phyloP scores from a whole-genome alignment of 176 grass and related monocot species.

The Saccharum officinarum region DNA sequence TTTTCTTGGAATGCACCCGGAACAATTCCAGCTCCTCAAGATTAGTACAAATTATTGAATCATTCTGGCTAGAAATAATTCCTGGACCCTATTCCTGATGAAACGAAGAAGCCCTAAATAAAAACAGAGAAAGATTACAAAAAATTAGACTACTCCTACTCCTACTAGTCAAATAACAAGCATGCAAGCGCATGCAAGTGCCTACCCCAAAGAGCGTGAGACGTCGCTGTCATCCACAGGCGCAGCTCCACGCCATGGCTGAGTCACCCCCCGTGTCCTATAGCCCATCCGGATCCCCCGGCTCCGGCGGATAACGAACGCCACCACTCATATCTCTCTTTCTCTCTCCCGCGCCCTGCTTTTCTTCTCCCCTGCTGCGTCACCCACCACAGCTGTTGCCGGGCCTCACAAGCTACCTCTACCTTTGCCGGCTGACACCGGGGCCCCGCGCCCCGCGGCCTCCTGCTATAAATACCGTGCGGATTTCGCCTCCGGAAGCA shows the following conservation, averaged over 20 bases:
- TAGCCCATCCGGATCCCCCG: not conserved
- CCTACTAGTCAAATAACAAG: no score
- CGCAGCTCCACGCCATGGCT: slow-evolving; percentile 58
- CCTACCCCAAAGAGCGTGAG: not conserved
- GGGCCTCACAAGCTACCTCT: not conserved
- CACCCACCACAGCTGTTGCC: not conserved
- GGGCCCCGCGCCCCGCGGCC: not conserved
- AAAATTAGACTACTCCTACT: no score
- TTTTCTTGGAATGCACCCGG: no score
- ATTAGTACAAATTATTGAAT: no score
- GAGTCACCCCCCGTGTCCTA: slow-evolving; percentile 31
- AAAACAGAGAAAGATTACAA: no score
- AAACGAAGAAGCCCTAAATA: no score
- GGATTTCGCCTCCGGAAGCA: not conserved
- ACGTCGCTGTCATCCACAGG: slow-evolving; percentile 29
- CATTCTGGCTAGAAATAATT: no score
- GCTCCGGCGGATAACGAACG: not conserved
- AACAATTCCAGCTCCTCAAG: no score
- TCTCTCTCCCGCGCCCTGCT: not conserved
- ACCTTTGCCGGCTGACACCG: not conserved
- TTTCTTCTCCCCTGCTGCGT: not conserved
- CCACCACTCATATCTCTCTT: not conserved
- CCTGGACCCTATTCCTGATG: no score
- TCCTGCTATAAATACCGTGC: slow-evolving; percentile 32
- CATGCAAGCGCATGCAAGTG: not conserved